A percentile compares a stretch with the other conserved stretches of the same genome.
phyloP scores from a whole-genome alignment of 177 flowering plant species.

The Vitis hybrid region DNA sequence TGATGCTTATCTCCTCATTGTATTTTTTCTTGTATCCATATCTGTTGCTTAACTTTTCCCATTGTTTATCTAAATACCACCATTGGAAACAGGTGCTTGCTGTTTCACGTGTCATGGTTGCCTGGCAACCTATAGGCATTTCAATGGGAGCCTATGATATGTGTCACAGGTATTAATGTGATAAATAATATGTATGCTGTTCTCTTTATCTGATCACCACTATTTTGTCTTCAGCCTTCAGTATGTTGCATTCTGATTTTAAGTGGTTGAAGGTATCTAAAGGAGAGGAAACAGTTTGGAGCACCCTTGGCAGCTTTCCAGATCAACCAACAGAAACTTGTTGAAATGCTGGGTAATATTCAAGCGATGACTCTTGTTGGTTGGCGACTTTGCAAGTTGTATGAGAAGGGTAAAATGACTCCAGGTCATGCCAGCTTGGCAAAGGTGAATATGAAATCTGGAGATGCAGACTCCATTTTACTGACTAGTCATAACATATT shows the following conservation, averaged over 20 bases:
- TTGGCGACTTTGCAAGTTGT: constrained; percentile 95
- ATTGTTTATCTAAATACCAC: background rate
- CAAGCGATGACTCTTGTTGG: constrained; percentile 94
- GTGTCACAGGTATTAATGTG: constrained; percentile 75
- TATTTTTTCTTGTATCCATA: background rate
- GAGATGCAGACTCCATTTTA: background rate
- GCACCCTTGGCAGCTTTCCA: constrained; percentile 95
- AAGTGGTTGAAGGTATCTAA: constrained; percentile 57
- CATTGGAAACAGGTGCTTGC: constrained; percentile 73
- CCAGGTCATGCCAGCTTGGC: constrained; percentile 94
- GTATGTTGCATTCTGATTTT: constrained; percentile 4
- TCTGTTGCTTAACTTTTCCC: background rate
- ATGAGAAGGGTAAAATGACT: constrained; percentile 88
- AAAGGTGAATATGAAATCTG: constrained; percentile 50
- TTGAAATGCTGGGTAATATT: constrained; percentile 82
- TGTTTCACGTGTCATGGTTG: constrained; percentile 96
- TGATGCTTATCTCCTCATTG: too few species aligned
- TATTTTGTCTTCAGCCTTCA: background rate
- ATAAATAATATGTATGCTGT: background rate
- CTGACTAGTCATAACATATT: constrained; percentile 4
- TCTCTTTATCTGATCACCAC: background rate
- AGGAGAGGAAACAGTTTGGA: constrained; percentile 97
- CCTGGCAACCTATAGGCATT: constrained; percentile 99
- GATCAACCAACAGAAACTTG: constrained; percentile 90
- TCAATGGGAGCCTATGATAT: constrained; percentile 96